Base-by-base conservation (phyloP, 2,329 filamentous ascomycete species). In the Fusarium nematophilum region DNA sequence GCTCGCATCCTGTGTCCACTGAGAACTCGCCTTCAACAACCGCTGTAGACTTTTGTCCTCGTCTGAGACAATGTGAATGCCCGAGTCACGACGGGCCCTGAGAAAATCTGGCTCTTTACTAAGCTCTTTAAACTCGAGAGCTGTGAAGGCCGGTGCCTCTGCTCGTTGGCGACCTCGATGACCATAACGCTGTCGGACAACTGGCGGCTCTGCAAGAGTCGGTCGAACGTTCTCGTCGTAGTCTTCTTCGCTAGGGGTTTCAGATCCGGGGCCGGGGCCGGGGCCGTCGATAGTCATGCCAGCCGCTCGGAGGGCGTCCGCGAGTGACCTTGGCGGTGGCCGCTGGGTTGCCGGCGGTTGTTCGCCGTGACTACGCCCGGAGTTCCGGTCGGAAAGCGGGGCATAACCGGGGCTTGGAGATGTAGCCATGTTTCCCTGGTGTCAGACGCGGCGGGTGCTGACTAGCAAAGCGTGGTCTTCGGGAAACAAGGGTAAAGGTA, bases 211-310 rank as follows among this genome's bases (percentile, higher is more conserved):
- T 44, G 52, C 59, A 15, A 69, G 64, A 2, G 64, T 62, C 14
- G 72, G 69, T 7, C 72, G 67, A 6, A 74, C 39, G 30, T 72
- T 74, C 13, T 78, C 74, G 26, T 81, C 78, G 39, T 80, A 80
- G 49, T 81, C 79, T 58, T 81, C 79, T 48, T 79, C 79, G 30
- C 78, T 81, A 2, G 78, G 70, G 11, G 74, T 79, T 11, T 79
- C 78, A 3, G 76, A 78, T 26, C 67, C 60, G 56, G 73, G 73
- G 18, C 66, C 52, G 54, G 63, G 33, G 17, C 31, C 27, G 2
- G 46, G 42, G 3, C 49, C 49, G 9, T 73, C 64, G 9, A 67
- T 52, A 10, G 53, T 61, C 34, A 62, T 63, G n/a, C 69, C 69
- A 9, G 63, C 65, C 15, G 62, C 59, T 11, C 54, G 64, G 26